Conservation (phyloP, 176 grass and related monocot species). For the Urochloa ruziziensis region DNA sequence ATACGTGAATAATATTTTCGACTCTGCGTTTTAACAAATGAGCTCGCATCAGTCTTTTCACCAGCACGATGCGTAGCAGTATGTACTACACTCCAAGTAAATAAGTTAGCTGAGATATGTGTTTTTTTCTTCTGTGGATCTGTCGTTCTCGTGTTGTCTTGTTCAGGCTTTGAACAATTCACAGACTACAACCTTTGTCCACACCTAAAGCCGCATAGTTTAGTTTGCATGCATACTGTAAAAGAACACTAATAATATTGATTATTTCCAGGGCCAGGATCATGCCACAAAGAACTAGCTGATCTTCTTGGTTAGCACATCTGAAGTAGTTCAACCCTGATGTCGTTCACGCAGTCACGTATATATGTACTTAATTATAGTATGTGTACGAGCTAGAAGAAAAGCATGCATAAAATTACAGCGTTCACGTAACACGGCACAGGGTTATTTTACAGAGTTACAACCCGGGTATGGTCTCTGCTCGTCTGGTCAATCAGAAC, state of each 20-base stretch:
- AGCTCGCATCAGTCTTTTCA: not conserved
- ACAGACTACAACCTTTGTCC: conserved; percentile 4
- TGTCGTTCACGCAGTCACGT: not conserved
- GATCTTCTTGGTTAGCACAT: not conserved
- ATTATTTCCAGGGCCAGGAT: too few species aligned
- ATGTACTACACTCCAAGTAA: not conserved
- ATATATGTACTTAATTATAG: too few species aligned
- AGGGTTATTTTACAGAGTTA: not conserved
- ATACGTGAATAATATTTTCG: not conserved
- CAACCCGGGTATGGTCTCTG: not conserved
- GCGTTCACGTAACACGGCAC: not conserved
- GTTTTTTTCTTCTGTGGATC: not conserved
- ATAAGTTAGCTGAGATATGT: not conserved
- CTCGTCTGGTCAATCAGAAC: not conserved
- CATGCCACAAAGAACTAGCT: not conserved
- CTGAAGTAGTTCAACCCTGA: not conserved
- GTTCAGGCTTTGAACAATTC: conserved; percentile 7
- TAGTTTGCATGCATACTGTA: not conserved
- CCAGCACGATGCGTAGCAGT: not conserved
- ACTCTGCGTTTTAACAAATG: not conserved
- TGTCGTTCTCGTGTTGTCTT: not conserved
- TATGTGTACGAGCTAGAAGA: not conserved
- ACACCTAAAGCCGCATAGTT: not conserved
- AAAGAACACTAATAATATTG: not conserved
- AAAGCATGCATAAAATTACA: conserved; percentile 19